Evolutionary conservation across 805 yeast genomes (phyloP).

Genomic region (Candida awuae): DNA sequence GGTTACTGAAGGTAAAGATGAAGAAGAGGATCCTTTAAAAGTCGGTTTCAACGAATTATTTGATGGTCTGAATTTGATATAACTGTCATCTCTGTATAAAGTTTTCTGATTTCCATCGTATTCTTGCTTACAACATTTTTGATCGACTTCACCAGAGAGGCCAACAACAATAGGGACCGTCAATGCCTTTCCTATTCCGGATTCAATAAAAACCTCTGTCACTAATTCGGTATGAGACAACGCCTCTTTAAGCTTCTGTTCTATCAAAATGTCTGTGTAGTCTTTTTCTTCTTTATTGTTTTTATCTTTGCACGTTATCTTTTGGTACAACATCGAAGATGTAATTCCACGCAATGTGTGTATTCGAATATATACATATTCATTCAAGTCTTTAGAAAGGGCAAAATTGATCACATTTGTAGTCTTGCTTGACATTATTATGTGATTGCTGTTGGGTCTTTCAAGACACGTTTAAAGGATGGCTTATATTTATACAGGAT

Average conservation of each 20-base stretch:
- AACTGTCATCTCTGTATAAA: slow-evolving; percentile 2
- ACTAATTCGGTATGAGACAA: slow-evolving; percentile 7
- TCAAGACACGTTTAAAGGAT: no score
- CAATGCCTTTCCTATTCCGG: slow-evolving; percentile 35
- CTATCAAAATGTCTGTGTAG: slow-evolving; percentile 10
- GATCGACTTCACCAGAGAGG: slow-evolving; percentile 3
- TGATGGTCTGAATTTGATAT: not conserved
- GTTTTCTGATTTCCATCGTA: not conserved
- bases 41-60: not conserved
- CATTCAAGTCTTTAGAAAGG: slow-evolving; percentile 46
- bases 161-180: slow-evolving; percentile 35
- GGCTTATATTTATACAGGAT: no score
- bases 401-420: slow-evolving; percentile 35
- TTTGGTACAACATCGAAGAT: slow-evolving; percentile 4
- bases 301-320: slow-evolving; percentile 1
- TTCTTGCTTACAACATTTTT: not conserved
- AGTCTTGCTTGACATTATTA: slow-evolving; percentile 3
- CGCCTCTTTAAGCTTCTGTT: slow-evolving; percentile 14
- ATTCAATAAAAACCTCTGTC: slow-evolving; percentile 11
- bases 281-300: not conserved
- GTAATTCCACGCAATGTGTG: slow-evolving; percentile 15
- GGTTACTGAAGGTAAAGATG: not conserved
- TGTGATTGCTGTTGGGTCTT: no score
- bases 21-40: not conserved
- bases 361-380: slow-evolving; percentile 42